Base-by-base conservation (phyloP, 139 green algal species). In the Chlamydomonas schloesseri region DNA sequence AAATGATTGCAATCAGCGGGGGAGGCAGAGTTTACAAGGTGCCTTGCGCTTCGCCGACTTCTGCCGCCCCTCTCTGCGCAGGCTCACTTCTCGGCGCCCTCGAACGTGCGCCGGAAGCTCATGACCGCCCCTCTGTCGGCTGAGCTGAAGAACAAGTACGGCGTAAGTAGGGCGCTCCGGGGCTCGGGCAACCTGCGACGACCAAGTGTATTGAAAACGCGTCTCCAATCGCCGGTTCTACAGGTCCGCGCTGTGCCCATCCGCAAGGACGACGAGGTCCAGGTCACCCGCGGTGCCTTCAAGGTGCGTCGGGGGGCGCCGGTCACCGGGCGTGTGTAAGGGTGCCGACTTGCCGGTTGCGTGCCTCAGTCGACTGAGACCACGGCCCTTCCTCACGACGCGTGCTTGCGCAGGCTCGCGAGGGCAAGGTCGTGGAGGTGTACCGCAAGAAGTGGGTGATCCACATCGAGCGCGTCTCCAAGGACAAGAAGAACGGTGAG, bases 381-480 rank as follows among this genome's bases (percentile, higher is more conserved):
- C n/a, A n/a, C n/a, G n/a, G n/a, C n/a, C 26, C 13, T 18, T 69
- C 11, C 24, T 31, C 8, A 31, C 64, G 29, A 28, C 17, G n/a
- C n/a, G n/a, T n/a, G 18, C 69, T 17, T 29, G 21, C 88, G 88
- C 84, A 97, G 95, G 95, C 95, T 76, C 95, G 97, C 60, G 97
- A 99, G 90, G 97, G 97, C 87, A 99, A 99, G 94, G 96, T 99
- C 11, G 93, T 98, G 21, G 90, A 97, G 86, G 98, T 99, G 57
- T 99, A 99, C 95, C 93, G 98, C 82, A 96, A 96, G 81, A 99
- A 99, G 95, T 99, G 98, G 98, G 96, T 99, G 50, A 99, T 99
- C 92, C 98, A 99, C 92, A 95, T 99, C 70, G 98, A 99, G 93
- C 94, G 98, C 79, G 96, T 99, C 89, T 98, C 97, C 23, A 91